phyloP scores from a whole-genome alignment of 805 yeast species.

The Allodekkera sacchari region DNA sequence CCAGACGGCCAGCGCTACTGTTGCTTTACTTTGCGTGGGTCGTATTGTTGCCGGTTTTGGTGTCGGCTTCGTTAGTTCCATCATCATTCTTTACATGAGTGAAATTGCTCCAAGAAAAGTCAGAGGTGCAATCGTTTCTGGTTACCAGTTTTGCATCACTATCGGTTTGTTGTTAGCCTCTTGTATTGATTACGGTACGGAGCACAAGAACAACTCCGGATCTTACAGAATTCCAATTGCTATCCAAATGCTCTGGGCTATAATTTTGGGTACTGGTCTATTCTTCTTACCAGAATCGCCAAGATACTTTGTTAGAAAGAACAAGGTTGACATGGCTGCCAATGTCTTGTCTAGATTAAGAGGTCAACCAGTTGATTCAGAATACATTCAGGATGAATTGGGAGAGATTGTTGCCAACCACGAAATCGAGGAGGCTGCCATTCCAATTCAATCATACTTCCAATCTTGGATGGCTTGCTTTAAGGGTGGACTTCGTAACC shows the following conservation, averaged over 20 bases:
- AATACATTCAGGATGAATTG: constrained; percentile 38
- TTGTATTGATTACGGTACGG: constrained; percentile 62
- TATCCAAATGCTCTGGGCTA: constrained; percentile 64
- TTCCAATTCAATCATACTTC: constrained; percentile 28
- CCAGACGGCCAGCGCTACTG: constrained; percentile 38
- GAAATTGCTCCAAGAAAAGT: constrained; percentile 73
- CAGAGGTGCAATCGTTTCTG: constrained; percentile 69
- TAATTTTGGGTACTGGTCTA: constrained; percentile 53
- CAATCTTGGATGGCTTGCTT: constrained; percentile 37
- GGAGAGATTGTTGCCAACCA: constrained; percentile 45
- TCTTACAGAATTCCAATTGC: constrained; percentile 73
- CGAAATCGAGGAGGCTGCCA: constrained; percentile 33
- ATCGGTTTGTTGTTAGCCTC: constrained; percentile 67
- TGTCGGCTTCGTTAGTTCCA: constrained; percentile 71
- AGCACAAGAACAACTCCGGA: constrained; percentile 41
- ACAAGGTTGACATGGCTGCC: constrained; percentile 48
- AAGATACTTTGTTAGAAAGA: constrained; percentile 54
- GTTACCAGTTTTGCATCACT: constrained; percentile 59
- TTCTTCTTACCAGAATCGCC: constrained; percentile 70
- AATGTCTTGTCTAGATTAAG: constrained; percentile 46
- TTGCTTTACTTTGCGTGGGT: constrained; percentile 53
- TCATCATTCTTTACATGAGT: constrained; percentile 72
- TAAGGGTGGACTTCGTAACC: constrained; percentile 29
- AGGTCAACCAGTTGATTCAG: constrained; percentile 39
- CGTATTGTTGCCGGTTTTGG: constrained; percentile 68